phyloP scores from a whole-genome alignment of 345 rosid genomes.

The Rhizophora mangle region DNA sequence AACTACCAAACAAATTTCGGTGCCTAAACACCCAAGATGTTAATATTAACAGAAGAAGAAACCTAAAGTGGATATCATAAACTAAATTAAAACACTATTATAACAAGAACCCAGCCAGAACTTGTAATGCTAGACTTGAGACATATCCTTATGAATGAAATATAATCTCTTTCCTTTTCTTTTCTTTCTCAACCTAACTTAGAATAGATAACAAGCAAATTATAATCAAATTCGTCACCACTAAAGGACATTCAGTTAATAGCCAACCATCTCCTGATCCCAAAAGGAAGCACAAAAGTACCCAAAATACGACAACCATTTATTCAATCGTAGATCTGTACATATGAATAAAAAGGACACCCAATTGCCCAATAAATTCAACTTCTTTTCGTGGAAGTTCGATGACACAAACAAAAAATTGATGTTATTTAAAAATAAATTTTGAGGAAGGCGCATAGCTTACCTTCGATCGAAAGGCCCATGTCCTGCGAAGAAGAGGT shows the following conservation, averaged over 20 bases:
- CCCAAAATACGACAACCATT: neutral
- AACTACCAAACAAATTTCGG: neutral
- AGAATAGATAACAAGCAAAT: neutral
- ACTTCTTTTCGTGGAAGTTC: neutral
- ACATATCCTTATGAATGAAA: neutral
- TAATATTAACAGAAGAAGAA: neutral
- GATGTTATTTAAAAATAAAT: neutral
- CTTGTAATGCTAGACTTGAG: neutral
- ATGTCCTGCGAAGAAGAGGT: constrained; percentile 22
- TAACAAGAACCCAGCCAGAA: neutral
- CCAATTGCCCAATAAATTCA: neutral
- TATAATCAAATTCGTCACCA: neutral
- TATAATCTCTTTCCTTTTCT: neutral
- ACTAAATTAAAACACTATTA: neutral
- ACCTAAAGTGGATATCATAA: neutral
- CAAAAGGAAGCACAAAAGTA: neutral
- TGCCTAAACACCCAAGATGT: neutral
- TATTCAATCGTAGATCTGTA: neutral
- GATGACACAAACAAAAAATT: neutral
- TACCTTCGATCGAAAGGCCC: constrained; percentile 12
- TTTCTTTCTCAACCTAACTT: neutral
- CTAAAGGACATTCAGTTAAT: too few species aligned
- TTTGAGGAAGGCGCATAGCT: neutral
- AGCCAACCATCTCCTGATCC: neutral
- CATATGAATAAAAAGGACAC: neutral